Conservation (phyloP, 176 grass and related monocot genomes). For the Neostapfia colusana region DNA sequence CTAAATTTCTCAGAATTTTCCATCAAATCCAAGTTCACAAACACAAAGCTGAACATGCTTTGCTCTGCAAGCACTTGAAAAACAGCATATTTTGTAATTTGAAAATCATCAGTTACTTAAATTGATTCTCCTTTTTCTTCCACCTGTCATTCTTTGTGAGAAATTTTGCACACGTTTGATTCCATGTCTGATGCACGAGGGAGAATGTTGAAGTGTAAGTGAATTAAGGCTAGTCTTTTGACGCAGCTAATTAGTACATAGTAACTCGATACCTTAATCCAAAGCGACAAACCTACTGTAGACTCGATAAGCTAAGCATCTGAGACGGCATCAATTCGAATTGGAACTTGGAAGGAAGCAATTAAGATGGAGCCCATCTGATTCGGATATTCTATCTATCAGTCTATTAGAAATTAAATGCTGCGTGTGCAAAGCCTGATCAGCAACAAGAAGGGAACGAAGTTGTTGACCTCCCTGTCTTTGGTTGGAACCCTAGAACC, state of each 20-base stretch:
- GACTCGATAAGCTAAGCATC: neutral
- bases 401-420: neutral
- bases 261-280: neutral
- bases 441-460: neutral
- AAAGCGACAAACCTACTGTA: neutral
- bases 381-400: neutral
- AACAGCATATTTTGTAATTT: neutral
- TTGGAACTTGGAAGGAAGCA: neutral
- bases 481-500: constrained; percentile 24
- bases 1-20: neutral
- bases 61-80: constrained; percentile 8
- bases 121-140: neutral
- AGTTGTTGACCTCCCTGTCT: constrained; percentile 45
- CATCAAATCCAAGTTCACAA: neutral
- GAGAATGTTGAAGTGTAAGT: too few species aligned
- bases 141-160: too few species aligned
- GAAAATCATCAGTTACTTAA: neutral
- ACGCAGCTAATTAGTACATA: too few species aligned
- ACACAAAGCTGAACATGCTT: neutral
- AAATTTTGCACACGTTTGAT: constrained; percentile 1
- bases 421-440: neutral
- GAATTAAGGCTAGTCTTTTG: too few species aligned
- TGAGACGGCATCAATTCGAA: neutral
- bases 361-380: neutral
- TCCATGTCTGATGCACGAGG: too few species aligned